phyloP scores from a whole-genome alignment of 2,329 filamentous ascomycete genomes.

The Fusarium veterinarium region DNA sequence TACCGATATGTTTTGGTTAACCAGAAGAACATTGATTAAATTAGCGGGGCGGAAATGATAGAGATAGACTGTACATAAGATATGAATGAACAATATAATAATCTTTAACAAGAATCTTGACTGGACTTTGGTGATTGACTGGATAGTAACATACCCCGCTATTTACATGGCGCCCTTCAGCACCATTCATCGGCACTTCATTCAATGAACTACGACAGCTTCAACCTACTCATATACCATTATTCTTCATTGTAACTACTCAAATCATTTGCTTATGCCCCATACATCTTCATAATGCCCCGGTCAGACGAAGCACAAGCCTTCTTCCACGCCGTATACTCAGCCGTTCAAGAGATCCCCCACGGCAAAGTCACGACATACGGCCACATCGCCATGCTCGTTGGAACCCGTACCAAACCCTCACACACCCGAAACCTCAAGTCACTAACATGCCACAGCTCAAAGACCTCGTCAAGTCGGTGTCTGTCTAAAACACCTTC shows the following conservation, averaged over 20 bases:
- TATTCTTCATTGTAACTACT: neutral
- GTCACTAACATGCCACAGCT: conserved; percentile 55
- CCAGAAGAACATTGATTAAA: conserved; percentile 46
- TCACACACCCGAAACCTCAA: neutral
- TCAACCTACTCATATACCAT: no score
- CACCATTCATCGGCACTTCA: neutral
- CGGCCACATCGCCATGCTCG: conserved; percentile 78
- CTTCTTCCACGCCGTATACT: conserved; percentile 83
- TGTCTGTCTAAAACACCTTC: conserved; percentile 87
- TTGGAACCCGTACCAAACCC: conserved; percentile 75
- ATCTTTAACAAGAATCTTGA: neutral
- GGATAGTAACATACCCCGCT: conserved; percentile 38
- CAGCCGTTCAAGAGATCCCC: conserved; percentile 87
- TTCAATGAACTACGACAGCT: neutral
- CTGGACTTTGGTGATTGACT: neutral
- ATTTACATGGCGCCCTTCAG: conserved; percentile 30
- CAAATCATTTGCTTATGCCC: fast-evolving
- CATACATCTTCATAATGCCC: conserved; percentile 61
- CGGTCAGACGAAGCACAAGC: conserved; percentile 79
- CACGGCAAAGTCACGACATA: conserved; percentile 87
- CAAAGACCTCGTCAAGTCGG: conserved; percentile 87
- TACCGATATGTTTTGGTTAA: conserved; percentile 61
- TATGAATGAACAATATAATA: conserved; percentile 20
- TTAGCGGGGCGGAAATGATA: neutral
- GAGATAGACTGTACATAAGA: conserved; percentile 5